Conservation (phyloP, 768 basidiomycete genomes). For the Pilatotrama ljubarskyi region DNA sequence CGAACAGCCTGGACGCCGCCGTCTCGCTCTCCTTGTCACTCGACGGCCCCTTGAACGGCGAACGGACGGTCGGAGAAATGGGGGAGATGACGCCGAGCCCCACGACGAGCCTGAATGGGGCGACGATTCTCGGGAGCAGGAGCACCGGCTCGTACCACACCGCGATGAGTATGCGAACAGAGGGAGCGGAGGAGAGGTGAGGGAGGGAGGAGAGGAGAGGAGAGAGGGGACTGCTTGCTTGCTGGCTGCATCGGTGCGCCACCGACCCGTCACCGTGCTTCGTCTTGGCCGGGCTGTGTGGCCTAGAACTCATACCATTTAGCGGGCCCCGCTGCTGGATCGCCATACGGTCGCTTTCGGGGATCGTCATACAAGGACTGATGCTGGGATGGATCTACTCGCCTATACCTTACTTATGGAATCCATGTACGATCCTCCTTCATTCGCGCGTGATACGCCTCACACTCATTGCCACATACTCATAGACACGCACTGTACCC, state of each 20-base stretch:
- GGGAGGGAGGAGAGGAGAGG: background rate
- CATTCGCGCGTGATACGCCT: background rate
- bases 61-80: constrained; percentile 3
- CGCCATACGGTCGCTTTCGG: constrained; percentile 3
- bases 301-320: constrained; percentile 4
- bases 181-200: background rate
- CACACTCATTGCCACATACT: background rate
- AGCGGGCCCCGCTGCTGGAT: constrained; percentile 1
- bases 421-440: constrained; percentile 10
- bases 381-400: constrained; percentile 8
- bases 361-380: constrained; percentile 13
- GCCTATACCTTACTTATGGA: constrained; percentile 16
- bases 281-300: background rate
- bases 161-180: background rate
- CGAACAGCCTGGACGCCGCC: constrained; percentile 30
- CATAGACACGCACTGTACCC: background rate
- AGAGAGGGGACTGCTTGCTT: background rate
- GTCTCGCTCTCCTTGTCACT: constrained; percentile 24
- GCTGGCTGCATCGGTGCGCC: background rate
- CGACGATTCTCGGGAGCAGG: constrained; percentile 1
- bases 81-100: constrained; percentile 17
- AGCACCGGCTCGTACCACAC: constrained; percentile 18
- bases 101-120: constrained; percentile 12
- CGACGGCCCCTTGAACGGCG: constrained; percentile 14
- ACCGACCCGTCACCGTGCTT: background rate